Evolutionary conservation across 2,329 filamentous ascomycete species (phyloP).

Genomic region (Aspergillus chevalieri): DNA sequence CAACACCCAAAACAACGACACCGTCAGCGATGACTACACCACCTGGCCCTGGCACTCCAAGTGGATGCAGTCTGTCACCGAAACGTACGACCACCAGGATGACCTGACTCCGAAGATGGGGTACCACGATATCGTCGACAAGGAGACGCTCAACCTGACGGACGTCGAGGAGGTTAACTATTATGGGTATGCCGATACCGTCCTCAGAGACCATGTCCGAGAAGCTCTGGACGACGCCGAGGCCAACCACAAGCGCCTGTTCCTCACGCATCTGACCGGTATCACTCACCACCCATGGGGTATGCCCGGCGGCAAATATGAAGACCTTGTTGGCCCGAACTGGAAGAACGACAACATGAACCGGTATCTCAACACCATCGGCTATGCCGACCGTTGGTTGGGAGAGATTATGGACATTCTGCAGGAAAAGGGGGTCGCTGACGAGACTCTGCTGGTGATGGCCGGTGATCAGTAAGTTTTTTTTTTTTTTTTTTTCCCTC

Average conservation of each 20-base stretch:
- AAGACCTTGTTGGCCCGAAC: not conserved
- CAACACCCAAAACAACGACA: constrained; percentile 11
- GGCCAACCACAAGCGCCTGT: constrained; percentile 24
- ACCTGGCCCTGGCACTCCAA: constrained; percentile 22
- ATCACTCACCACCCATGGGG: constrained; percentile 30
- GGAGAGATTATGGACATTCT: constrained; percentile 24
- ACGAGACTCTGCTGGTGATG: constrained; percentile 31
- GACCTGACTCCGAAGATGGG: constrained; percentile 19
- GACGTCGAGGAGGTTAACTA: constrained; percentile 23
- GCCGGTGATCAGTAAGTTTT: constrained; percentile 27
- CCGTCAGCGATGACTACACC: constrained; percentile 15
- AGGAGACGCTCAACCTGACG: constrained; percentile 10
- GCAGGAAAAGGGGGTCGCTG: constrained; percentile 23
- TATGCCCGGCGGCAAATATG: not conserved
- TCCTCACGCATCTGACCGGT: constrained; percentile 29
- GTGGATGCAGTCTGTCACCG: constrained; percentile 26
- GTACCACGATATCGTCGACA: constrained; percentile 16
- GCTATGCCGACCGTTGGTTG: constrained; percentile 27
- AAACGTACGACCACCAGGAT: constrained; percentile 22
- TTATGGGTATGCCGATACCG: constrained; percentile 28
- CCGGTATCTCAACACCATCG: constrained; percentile 26
- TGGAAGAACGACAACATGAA: constrained; percentile 19
- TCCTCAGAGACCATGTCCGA: constrained; percentile 26
- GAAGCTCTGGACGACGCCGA: constrained; percentile 29
- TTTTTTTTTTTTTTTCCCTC: not conserved